Conservation (phyloP, 345 rosid species). For the Sisymbrium altissimum region DNA sequence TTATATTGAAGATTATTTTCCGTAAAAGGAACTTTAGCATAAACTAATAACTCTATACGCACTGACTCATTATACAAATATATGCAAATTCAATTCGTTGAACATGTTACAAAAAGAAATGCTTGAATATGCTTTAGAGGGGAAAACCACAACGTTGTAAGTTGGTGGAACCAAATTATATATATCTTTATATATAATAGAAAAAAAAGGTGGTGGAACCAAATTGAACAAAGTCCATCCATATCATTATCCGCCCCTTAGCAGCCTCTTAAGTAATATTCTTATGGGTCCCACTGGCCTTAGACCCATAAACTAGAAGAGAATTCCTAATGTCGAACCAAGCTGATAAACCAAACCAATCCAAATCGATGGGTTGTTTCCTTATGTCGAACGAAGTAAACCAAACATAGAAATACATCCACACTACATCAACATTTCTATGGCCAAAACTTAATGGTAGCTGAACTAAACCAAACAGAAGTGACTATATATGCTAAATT, state of each 20-base stretch:
- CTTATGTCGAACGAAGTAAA: neutral
- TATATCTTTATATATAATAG: neutral
- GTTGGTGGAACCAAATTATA: conserved; percentile 16
- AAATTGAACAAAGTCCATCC: conserved; percentile 21
- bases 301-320: no score
- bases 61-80: neutral
- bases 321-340: neutral
- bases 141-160: neutral
- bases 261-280: conserved; percentile 7
- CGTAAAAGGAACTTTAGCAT: neutral
- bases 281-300: neutral
- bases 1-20: neutral
- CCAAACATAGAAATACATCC: neutral
- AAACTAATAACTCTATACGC: neutral
- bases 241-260: conserved; percentile 12
- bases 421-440: neutral
- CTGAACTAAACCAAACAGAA: neutral
- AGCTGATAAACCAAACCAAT: neutral
- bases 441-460: neutral
- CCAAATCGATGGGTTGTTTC: neutral
- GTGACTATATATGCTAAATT: neutral
- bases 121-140: neutral
- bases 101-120: neutral
- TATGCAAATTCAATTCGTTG: neutral
- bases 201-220: conserved; percentile 24